Evolutionary conservation across 345 rosid genomes (phyloP).

Genomic region (Murraya paniculata): DNA sequence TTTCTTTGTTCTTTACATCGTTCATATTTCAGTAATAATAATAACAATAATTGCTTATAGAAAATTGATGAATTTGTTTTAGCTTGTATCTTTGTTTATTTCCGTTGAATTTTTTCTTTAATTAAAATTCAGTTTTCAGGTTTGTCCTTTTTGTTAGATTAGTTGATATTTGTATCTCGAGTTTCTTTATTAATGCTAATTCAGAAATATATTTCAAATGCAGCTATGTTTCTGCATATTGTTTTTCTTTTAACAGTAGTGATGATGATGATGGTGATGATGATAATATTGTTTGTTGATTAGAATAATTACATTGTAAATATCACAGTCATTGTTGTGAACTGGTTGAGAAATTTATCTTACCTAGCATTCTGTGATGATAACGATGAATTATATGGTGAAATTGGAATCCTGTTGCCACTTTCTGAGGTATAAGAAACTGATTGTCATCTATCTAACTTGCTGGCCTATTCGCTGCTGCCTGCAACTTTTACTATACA

Average conservation of each 20-base stretch:
- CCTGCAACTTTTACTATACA: neutral
- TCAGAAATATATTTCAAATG: neutral
- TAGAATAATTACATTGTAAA: neutral
- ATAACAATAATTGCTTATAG: too few relatives aligned
- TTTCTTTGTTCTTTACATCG: neutral
- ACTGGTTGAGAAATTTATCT: neutral
- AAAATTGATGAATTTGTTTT: slow-evolving; percentile 1
- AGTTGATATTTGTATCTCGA: neutral
- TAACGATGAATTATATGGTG: neutral
- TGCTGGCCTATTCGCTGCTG: slow-evolving; percentile 1
- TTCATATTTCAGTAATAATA: too few relatives aligned
- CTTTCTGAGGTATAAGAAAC: neutral
- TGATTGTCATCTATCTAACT: neutral
- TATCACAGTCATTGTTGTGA: neutral
- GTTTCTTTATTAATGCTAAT: neutral
- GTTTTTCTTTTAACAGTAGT: neutral
- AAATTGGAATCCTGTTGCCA: slow-evolving; percentile 3
- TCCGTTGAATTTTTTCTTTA: neutral
- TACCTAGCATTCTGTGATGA: neutral
- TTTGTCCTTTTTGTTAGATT: neutral
- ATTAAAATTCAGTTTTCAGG: neutral
- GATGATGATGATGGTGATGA: neutral
- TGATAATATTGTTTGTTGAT: neutral
- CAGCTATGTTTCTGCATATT: neutral
- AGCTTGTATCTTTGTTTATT: neutral